These are phyloP conservation scores for Penicillium psychrosexuale DNA, from an alignment of 2,329 filamentous ascomycete species.

Conservation along the genomic window DNA sequence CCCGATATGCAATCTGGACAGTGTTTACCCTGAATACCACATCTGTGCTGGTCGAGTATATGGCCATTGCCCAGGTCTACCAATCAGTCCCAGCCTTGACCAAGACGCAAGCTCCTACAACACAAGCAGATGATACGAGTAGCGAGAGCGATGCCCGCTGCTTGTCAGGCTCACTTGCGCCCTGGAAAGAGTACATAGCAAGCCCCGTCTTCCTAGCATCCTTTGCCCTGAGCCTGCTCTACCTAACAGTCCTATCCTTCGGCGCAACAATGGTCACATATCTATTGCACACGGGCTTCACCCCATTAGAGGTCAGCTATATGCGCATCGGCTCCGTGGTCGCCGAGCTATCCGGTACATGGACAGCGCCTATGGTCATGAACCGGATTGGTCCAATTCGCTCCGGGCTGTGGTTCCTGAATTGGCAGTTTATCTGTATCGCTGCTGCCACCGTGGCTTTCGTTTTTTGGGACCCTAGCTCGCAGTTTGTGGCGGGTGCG, in stretches of 20 bases:
- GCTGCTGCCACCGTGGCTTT: conserved; percentile 45
- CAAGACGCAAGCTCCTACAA: conserved; percentile 23
- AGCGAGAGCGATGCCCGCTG: no score
- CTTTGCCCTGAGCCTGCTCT: conserved; percentile 50
- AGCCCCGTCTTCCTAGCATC: conserved; percentile 45
- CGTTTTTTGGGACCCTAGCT: conserved; percentile 19
- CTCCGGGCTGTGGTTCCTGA: conserved; percentile 68
- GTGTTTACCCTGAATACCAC: conserved; percentile 43
- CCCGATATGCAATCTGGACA: conserved; percentile 46
- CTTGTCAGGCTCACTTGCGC: conserved; percentile 7
- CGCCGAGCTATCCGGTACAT: conserved; percentile 55
- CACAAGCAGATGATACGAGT: conserved; percentile 6
- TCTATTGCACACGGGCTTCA: conserved; percentile 51
- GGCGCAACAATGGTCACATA: conserved; percentile 56
- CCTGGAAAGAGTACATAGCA: conserved; percentile 29
- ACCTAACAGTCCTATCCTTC: conserved; percentile 56
- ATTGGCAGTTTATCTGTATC: conserved; percentile 63
- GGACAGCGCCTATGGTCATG: conserved; percentile 52
- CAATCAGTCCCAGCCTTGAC: conserved; percentile 15
- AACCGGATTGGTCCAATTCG: conserved; percentile 56
- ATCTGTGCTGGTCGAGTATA: conserved; percentile 41
- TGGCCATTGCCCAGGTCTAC: conserved; percentile 37
- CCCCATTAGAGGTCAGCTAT: conserved; percentile 47
- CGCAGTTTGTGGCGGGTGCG: conserved; percentile 43
- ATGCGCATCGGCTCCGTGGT: conserved; percentile 48